Evolutionary conservation across 768 basidiomycete genomes (phyloP), one percentile per base, ranked within the genome.

Genomic region (Suillus luteus): DNA sequence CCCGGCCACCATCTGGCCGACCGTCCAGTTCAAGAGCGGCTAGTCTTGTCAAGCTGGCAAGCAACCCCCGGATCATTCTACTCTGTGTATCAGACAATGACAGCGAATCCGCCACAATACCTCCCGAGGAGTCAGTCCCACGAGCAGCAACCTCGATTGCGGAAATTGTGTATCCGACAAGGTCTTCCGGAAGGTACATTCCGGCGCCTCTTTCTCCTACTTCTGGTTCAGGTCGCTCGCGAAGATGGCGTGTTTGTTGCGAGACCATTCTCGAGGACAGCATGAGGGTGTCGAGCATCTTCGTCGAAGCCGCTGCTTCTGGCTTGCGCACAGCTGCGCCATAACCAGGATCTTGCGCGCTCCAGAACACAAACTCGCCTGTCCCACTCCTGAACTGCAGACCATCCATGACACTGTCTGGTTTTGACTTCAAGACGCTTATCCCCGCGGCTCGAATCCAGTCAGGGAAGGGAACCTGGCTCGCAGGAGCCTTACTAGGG

Each of bases 371-470:
- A 71, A 95, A 93, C 69, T 94, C 93, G 35, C 93, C 93, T 0
- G 92, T 92, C 38, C 93, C 91, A 62, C 86, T 92, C 63, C 85
- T 81, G 69, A 88, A 88, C 67, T 93, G 92, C 60, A 93, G 73
- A 0, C 86, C 83, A 60, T 93, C 92, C 62, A 93, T 78, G 24
- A 83, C 74, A 0, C 85, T 81, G 65, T 95, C 92, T 0, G 91
- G 89, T 70, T 88, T 88, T 15, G 90, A 89, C 71, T 95, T 92
- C 51, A 97, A 81, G 62, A 95, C 92, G 68, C 90, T 91, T 68
- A 95, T 95, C 17, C 93, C 93, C 8, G 93, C 91, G 1, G 87
- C 86, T 2, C 95, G 86, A 41, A 96, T 93, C 93, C 93, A 96
- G 68, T 96, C 93, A 0, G 92, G 81, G 72, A 97, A 92, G 0